A percentile compares a stretch with the other conserved stretches of the same genome.
phyloP scores from a whole-genome alignment of 208 protist species.

The Angomonas ambiguus region DNA sequence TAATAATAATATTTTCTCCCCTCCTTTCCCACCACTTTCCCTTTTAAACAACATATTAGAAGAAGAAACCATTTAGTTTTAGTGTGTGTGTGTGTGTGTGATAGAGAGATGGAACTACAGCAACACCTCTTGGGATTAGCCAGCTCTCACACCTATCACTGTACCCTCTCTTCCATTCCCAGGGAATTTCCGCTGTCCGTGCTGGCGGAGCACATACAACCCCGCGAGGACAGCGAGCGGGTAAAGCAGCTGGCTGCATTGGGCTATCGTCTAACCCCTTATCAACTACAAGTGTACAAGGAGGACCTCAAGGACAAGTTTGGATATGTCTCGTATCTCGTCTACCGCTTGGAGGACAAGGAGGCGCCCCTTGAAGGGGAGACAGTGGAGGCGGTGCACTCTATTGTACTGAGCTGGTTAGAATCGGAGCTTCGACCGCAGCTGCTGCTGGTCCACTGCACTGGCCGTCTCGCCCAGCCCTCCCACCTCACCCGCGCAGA shows the following conservation, averaged over 20 bases:
- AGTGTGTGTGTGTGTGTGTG: no score
- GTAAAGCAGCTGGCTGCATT: not conserved
- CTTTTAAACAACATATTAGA: no score
- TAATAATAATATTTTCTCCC: no score
- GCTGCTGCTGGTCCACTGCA: not conserved
- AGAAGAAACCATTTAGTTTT: no score
- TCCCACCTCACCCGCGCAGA: not conserved
- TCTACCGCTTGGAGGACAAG: not conserved
- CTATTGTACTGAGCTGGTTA: not conserved
- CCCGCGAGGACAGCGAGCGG: not conserved
- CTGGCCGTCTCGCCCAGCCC: not conserved
- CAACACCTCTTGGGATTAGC: not conserved
- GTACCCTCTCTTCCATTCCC: not conserved
- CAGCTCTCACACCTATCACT: not conserved
- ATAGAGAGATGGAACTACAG: not conserved
- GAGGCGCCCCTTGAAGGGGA: no score
- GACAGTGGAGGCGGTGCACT: not conserved
- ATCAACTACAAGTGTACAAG: slow-evolving; percentile 1
- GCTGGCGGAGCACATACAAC: not conserved
- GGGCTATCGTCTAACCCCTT: not conserved
- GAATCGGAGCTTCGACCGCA: not conserved
- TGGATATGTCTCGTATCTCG: not conserved
- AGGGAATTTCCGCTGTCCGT: not conserved
- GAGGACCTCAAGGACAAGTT: not conserved
- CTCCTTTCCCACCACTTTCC: no score